phyloP scores from a whole-genome alignment of 331 rosid species.

The Rosa hybrid region DNA sequence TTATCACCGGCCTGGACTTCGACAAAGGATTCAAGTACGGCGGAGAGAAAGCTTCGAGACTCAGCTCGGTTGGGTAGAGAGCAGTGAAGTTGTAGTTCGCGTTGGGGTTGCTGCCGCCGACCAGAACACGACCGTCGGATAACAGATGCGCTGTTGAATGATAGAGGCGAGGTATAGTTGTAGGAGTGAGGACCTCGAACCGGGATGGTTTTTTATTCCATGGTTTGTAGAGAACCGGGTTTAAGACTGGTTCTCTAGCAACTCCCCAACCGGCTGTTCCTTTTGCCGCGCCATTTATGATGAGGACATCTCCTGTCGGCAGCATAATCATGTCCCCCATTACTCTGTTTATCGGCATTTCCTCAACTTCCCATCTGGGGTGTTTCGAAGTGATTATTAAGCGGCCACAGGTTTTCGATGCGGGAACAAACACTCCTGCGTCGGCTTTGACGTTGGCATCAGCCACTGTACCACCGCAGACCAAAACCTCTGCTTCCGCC shows the following conservation, averaged over 20 bases:
- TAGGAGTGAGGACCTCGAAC: conserved; percentile 30
- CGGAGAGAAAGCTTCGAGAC: conserved; percentile 32
- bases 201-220: not conserved
- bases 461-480: conserved; percentile 37
- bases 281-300: conserved; percentile 37
- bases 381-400: conserved; percentile 9
- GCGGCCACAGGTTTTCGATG: conserved; percentile 31
- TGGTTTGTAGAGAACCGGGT: conserved; percentile 30
- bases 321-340: conserved; percentile 44
- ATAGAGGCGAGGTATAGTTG: conserved; percentile 29
- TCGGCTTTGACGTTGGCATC: conserved; percentile 32
- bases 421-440: conserved; percentile 22
- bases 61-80: conserved; percentile 34
- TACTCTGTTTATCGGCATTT: conserved; percentile 35
- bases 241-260: conserved; percentile 29
- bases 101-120: conserved; percentile 42
- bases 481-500: conserved; percentile 23
- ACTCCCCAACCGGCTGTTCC: conserved; percentile 38
- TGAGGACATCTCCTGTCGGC: conserved; percentile 38
- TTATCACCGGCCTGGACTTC: conserved; percentile 24
- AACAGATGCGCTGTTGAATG: conserved; percentile 37
- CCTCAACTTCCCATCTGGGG: conserved; percentile 36
- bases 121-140: conserved; percentile 35
- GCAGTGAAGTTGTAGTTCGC: conserved; percentile 36
- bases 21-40: conserved; percentile 22